A percentile compares a stretch with the other conserved stretches of the same genome.
These are phyloP conservation scores for Tilletia walkeri DNA, from an alignment of 1,284 basidiomycete species.

Conservation along the genomic window DNA sequence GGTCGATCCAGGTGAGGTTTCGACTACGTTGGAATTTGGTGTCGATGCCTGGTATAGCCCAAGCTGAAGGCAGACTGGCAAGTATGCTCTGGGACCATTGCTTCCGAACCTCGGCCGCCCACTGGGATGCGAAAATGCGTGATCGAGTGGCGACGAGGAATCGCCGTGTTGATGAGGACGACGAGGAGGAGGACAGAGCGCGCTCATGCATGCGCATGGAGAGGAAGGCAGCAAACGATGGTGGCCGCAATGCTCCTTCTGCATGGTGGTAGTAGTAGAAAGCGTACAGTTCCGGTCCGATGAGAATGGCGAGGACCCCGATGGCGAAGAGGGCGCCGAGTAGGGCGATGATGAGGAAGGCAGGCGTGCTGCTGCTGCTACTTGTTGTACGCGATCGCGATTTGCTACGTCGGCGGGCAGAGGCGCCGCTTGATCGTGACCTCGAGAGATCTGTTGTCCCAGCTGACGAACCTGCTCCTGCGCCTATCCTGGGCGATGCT, in stretches of 20 bases:
- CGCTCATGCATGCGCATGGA: conserved; percentile 2
- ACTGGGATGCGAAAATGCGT: not conserved
- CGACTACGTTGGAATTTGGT: not conserved
- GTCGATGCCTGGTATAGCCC: not conserved
- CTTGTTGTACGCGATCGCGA: too few relatives aligned
- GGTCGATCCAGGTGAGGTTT: not conserved
- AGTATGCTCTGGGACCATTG: conserved; percentile 9
- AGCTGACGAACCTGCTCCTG: too few relatives aligned
- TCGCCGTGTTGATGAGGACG: not conserved
- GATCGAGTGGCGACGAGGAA: not conserved
- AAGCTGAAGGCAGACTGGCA: not conserved
- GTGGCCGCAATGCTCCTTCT: not conserved
- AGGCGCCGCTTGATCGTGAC: too few relatives aligned
- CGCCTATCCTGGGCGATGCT: too few relatives aligned
- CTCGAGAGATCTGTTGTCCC: too few relatives aligned
- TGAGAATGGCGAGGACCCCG: conserved; percentile 11
- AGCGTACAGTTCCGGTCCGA: conserved; percentile 12
- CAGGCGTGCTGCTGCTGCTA: not conserved
- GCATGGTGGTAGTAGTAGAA: not conserved
- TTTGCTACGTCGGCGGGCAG: too few relatives aligned
- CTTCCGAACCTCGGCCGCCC: not conserved
- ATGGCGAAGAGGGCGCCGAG: conserved; percentile 10
- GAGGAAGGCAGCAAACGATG: conserved; percentile 9
- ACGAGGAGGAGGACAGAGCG: not conserved
- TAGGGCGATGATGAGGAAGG: conserved; percentile 9